Evolutionary conservation across 2,329 filamentous ascomycete species (phyloP).

Genomic region (Beauveria asiatica): DNA sequence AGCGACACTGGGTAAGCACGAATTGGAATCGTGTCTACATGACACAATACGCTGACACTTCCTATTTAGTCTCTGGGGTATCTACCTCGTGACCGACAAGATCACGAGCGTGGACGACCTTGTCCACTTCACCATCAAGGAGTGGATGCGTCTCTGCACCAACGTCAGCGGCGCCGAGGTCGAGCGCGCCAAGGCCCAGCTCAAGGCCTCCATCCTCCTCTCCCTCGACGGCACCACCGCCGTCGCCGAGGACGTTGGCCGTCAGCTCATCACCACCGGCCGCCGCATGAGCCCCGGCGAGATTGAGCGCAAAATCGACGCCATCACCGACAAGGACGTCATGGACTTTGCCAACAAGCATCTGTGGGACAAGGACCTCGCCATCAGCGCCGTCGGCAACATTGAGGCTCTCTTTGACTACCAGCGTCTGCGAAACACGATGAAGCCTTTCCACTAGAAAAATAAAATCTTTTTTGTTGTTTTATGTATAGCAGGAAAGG

Average conservation of each 20-base stretch:
- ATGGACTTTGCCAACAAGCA: conserved; percentile 94
- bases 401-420: conserved; percentile 84
- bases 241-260: conserved; percentile 95
- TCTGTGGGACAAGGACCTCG: conserved; percentile 95
- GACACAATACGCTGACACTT: conserved; percentile 16
- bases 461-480: conserved; percentile 22
- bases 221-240: conserved; percentile 96
- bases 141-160: conserved; percentile 92
- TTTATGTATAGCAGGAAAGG: conserved; percentile 13
- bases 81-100: conserved; percentile 94
- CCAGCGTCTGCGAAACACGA: conserved; percentile 70
- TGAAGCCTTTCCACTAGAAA: conserved; percentile 54
- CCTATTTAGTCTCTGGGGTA: conserved; percentile 81
- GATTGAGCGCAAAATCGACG: conserved; percentile 85
- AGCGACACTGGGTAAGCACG: conserved; percentile 85
- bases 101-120: conserved; percentile 84
- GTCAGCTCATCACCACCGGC: conserved; percentile 96
- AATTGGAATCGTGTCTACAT: neutral
- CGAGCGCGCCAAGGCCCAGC: conserved; percentile 97
- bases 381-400: conserved; percentile 83
- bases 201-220: conserved; percentile 96
- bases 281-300: conserved; percentile 84
- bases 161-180: conserved; percentile 84
- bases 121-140: conserved; percentile 94
- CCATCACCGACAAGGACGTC: conserved; percentile 89